These are phyloP conservation scores for Grosmannia penicillata DNA, from an alignment of 2,329 filamentous ascomycete genomes.

Conservation along the genomic window DNA sequence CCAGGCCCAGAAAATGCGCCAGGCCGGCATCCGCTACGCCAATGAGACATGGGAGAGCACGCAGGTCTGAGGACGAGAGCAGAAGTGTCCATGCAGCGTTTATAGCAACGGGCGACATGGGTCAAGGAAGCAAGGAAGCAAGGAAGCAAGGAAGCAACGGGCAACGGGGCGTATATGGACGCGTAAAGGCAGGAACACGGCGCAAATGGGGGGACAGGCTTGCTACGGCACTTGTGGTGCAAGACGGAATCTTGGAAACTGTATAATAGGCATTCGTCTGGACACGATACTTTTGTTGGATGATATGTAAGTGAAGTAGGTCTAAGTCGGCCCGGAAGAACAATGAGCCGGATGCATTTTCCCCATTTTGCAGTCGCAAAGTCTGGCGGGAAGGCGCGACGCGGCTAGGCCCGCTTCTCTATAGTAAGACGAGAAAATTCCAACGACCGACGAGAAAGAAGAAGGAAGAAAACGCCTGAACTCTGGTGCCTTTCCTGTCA, in stretches of 20 bases:
- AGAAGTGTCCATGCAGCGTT: neutral
- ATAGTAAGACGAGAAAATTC: no score
- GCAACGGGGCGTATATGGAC: no score
- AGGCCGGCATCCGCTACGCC: conserved; percentile 26
- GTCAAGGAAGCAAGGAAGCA: neutral
- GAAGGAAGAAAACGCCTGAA: no score
- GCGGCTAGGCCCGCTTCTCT: neutral
- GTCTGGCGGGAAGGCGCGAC: neutral
- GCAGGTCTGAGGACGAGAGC: conserved; percentile 4
- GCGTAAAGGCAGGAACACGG: no score
- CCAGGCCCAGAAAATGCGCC: conserved; percentile 24
- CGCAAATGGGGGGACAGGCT: no score
- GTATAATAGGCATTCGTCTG: no score
- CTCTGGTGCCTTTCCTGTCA: no score
- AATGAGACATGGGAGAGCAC: conserved; percentile 23
- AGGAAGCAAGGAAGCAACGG: neutral
- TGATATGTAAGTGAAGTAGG: neutral
- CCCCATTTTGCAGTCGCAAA: no score
- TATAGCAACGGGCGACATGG: neutral
- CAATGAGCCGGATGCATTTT: neutral
- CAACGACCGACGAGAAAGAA: no score
- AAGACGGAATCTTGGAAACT: no score
- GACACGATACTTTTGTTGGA: no score
- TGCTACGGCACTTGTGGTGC: no score
- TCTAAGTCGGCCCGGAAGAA: conserved; percentile 1